A percentile compares a stretch with the other conserved stretches of the same genome.
phyloP scores from a whole-genome alignment of 768 basidiomycete genomes.

The Naganishia antarctica region DNA sequence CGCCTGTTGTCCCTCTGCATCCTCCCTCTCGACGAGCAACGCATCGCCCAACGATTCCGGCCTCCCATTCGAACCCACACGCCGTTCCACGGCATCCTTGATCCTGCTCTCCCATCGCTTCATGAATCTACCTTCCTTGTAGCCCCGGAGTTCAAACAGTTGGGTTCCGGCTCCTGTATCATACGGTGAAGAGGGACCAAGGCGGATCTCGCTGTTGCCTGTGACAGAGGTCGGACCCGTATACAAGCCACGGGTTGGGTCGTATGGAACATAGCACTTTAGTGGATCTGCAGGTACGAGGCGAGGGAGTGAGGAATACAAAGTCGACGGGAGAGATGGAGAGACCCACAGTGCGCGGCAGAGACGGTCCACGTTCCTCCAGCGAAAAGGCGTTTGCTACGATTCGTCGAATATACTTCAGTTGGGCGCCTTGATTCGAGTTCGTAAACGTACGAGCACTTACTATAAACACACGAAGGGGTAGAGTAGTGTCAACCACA shows the following conservation, averaged over 20 bases:
- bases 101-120: constrained; percentile 15
- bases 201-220: constrained; percentile 1
- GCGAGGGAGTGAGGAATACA: no score
- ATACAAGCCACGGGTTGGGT: neutral
- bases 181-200: neutral
- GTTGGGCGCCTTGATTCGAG: neutral
- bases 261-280: constrained; percentile 14
- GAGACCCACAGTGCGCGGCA: neutral
- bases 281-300: neutral
- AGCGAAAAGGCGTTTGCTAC: constrained; percentile 12
- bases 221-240: neutral
- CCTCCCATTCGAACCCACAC: neutral
- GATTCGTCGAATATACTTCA: no score
- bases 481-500: constrained; percentile 4
- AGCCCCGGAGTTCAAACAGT: constrained; percentile 6
- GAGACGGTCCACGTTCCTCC: neutral
- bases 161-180: neutral
- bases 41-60: constrained; percentile 9
- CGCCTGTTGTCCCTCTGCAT: neutral
- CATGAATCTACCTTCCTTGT: constrained; percentile 22
- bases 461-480: constrained; percentile 14
- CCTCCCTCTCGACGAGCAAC: constrained; percentile 5
- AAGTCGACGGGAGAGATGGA: no score
- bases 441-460: neutral
- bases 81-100: constrained; percentile 2